Conservation (phyloP, 176 grass and related monocot genomes). For the Elaeis guineensis region DNA sequence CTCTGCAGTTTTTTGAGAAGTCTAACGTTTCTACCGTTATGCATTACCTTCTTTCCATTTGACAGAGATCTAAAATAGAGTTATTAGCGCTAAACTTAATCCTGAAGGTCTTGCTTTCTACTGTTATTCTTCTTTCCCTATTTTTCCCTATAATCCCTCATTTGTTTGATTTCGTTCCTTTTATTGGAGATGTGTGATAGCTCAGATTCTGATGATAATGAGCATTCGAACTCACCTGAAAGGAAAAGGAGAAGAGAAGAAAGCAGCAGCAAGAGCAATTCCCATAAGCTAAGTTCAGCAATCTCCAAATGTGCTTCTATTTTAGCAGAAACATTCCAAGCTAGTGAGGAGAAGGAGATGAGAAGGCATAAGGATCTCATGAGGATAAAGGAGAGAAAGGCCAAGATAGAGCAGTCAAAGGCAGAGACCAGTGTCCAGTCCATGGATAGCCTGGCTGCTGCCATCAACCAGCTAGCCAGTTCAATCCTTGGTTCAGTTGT, state of each 20-base stretch:
- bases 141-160: not conserved
- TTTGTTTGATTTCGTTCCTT: not conserved
- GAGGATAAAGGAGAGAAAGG: conserved; percentile 10
- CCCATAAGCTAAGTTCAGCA: not conserved
- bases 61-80: not conserved
- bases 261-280: not conserved
- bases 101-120: not conserved
- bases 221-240: conserved; percentile 3
- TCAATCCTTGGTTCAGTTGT: conserved; percentile 20
- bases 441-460: conserved; percentile 15
- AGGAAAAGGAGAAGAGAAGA: conserved; percentile 14
- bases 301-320: conserved; percentile 22
- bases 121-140: too few relatives aligned
- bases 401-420: conserved; percentile 21
- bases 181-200: not conserved
- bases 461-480: conserved; percentile 28
- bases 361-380: conserved; percentile 15
- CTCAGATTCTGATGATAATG: conserved; percentile 13
- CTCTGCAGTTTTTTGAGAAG: not conserved
- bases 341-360: conserved; percentile 11
- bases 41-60: not conserved
- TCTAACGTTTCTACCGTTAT: not conserved
- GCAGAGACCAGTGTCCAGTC: conserved; percentile 11
- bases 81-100: not conserved
- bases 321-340: conserved; percentile 12